These are phyloP conservation scores for Plectosphaerella plurivora DNA, from an alignment of 2,329 filamentous ascomycete species.

Conservation along the genomic window DNA sequence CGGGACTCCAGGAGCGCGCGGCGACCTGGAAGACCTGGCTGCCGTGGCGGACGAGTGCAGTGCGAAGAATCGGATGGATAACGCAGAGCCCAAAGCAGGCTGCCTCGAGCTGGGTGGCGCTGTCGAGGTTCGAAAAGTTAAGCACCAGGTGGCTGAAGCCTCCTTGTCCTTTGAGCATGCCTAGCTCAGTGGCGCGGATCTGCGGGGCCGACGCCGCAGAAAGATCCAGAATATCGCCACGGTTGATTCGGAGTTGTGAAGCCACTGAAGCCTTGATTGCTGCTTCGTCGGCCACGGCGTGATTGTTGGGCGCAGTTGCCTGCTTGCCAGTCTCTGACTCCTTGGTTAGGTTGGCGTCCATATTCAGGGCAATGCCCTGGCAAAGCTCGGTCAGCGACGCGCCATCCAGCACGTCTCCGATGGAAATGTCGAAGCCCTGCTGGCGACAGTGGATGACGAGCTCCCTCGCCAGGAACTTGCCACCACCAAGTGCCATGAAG, in stretches of 20 bases:
- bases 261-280: constrained; percentile 36
- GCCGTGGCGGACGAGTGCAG: constrained; percentile 44
- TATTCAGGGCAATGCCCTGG: constrained; percentile 19
- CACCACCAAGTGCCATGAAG: constrained; percentile 43
- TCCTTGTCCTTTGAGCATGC: constrained; percentile 35
- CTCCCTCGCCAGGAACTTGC: constrained; percentile 37
- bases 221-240: constrained; percentile 39
- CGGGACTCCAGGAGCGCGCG: constrained; percentile 34
- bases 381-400: constrained; percentile 40
- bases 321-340: neutral
- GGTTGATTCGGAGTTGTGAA: constrained; percentile 36
- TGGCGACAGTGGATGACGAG: constrained; percentile 40
- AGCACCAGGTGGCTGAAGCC: constrained; percentile 45
- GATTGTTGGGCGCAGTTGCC: neutral
- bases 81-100: constrained; percentile 38
- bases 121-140: constrained; percentile 38
- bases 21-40: constrained; percentile 45
- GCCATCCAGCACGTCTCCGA: constrained; percentile 37
- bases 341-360: constrained; percentile 4
- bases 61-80: constrained; percentile 49
- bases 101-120: constrained; percentile 36
- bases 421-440: constrained; percentile 32
- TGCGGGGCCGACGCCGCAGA: constrained; percentile 44
- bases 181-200: constrained; percentile 42
- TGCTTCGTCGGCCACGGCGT: constrained; percentile 18